Conservation (phyloP, 2,329 filamentous ascomycete genomes). For the Fusarium tanahbumbuense region DNA sequence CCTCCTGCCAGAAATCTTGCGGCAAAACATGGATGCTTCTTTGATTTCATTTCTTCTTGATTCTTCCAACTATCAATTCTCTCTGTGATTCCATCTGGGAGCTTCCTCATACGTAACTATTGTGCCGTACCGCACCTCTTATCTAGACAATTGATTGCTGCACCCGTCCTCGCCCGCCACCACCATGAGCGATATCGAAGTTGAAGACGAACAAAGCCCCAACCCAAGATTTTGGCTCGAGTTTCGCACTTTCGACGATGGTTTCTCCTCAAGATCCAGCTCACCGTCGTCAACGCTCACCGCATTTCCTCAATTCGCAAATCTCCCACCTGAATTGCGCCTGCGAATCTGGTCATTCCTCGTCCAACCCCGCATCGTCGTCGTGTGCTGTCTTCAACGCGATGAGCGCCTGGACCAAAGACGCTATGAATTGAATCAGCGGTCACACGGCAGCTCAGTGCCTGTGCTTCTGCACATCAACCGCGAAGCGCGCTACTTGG, state of each 20-base stretch:
- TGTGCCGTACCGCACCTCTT: neutral
- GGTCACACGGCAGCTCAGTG: constrained; percentile 43
- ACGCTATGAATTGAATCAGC: constrained; percentile 44
- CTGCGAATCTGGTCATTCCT: constrained; percentile 60
- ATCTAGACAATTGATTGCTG: constrained; percentile 14
- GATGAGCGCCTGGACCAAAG: constrained; percentile 46
- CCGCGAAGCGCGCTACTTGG: constrained; percentile 57
- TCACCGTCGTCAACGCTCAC: constrained; percentile 27
- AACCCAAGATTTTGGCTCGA: constrained; percentile 57
- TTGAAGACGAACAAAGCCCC: constrained; percentile 42
- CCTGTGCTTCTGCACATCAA: constrained; percentile 60
- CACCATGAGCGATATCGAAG: constrained; percentile 39
- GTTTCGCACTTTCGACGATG: constrained; percentile 59
- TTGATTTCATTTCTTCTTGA: constrained; percentile 23
- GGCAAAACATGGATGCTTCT: constrained; percentile 29
- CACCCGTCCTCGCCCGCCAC: constrained; percentile 2
- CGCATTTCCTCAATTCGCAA: constrained; percentile 53
- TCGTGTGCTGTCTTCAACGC: constrained; percentile 56
- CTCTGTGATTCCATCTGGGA: neutral
- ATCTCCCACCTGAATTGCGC: constrained; percentile 60
- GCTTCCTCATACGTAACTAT: neutral
- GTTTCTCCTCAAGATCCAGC: constrained; percentile 42
- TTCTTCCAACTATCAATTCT: constrained; percentile 7
- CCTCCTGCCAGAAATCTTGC: neutral
- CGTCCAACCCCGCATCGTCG: constrained; percentile 59